Conservation (phyloP, 805 yeast genomes). For the Lachancea quebecensis region DNA sequence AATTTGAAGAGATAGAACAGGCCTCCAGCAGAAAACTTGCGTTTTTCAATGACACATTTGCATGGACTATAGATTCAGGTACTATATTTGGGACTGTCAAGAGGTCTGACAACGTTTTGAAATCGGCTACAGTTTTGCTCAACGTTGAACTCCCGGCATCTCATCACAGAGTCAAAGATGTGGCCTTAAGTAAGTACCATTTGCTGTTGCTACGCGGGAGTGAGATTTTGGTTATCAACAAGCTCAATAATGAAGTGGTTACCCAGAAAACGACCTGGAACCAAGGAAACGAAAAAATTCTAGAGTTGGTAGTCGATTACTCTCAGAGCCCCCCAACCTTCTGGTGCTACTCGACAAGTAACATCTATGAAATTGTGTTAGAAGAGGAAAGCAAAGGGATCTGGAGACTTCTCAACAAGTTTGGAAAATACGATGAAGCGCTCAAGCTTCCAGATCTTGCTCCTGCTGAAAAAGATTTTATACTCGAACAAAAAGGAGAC, state of each 20-base stretch:
- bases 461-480: slow-evolving; percentile 39
- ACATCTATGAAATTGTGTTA: slow-evolving; percentile 65
- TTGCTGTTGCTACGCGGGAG: slow-evolving; percentile 40
- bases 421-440: slow-evolving; percentile 58
- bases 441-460: slow-evolving; percentile 34
- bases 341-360: slow-evolving; percentile 63
- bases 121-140: slow-evolving; percentile 35
- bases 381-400: slow-evolving; percentile 65
- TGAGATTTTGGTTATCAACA: slow-evolving; percentile 41
- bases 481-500: slow-evolving; percentile 51
- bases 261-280: slow-evolving; percentile 36
- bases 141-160: slow-evolving; percentile 36
- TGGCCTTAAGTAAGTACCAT: slow-evolving; percentile 49
- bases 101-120: slow-evolving; percentile 21
- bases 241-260: slow-evolving; percentile 43
- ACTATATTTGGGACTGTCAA: slow-evolving; percentile 36
- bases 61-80: slow-evolving; percentile 44
- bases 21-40: slow-evolving; percentile 31
- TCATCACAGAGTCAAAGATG: slow-evolving; percentile 31
- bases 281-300: slow-evolving; percentile 32
- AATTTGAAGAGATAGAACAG: slow-evolving; percentile 32
- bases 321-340: slow-evolving; percentile 39
- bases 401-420: slow-evolving; percentile 58
- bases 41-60: slow-evolving; percentile 29
- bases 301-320: slow-evolving; percentile 47